Conservation (phyloP, 768 basidiomycete genomes). For the Leccinum incarnatum region DNA sequence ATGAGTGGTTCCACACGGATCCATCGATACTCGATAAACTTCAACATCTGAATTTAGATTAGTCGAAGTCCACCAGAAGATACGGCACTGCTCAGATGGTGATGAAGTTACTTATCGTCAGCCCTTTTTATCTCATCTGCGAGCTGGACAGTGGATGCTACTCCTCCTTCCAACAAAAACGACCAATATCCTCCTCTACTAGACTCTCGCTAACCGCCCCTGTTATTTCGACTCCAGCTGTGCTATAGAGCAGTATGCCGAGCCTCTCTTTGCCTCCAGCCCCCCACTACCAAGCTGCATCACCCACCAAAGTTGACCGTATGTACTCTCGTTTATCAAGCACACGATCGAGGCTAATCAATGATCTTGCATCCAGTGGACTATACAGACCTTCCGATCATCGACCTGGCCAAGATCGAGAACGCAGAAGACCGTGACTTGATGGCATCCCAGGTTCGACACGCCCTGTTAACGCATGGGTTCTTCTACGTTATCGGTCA, state of each 20-base stretch:
- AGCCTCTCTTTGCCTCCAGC: neutral
- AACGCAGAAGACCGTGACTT: neutral
- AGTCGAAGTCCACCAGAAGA: neutral
- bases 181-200: neutral
- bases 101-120: neutral
- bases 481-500: neutral
- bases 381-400: neutral
- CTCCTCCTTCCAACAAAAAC: too few relatives aligned
- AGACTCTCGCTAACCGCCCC: neutral
- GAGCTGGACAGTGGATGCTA: neutral
- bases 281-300: neutral
- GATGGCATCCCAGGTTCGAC: neutral
- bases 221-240: neutral
- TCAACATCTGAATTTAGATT: neutral
- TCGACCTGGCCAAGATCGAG: neutral
- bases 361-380: neutral
- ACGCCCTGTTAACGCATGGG: neutral
- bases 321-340: neutral
- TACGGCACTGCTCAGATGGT: neutral
- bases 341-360: neutral
- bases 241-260: neutral
- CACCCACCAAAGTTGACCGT: neutral
- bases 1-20: neutral
- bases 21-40: neutral
- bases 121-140: neutral